Conservation (phyloP, 2,329 filamentous ascomycete species). For the Fusarium transvaalense region DNA sequence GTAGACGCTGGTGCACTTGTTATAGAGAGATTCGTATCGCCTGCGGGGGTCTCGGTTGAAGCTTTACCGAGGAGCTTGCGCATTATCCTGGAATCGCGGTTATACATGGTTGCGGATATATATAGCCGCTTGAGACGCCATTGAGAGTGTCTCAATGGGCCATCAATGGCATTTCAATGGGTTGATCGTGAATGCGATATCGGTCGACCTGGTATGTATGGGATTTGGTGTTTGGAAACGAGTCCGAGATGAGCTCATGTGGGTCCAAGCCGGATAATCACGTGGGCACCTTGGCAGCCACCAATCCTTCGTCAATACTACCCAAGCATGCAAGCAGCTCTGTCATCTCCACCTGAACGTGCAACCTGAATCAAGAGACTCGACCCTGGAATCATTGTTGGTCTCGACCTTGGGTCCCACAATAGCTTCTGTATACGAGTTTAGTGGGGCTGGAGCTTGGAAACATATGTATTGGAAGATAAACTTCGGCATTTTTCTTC, state of each 20-base stretch:
- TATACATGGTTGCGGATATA: conserved; percentile 60
- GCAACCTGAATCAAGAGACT: neutral
- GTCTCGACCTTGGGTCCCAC: too few species aligned
- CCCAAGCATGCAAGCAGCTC: neutral
- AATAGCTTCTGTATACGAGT: too few species aligned
- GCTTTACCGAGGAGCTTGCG: conserved; percentile 71
- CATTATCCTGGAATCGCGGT: conserved; percentile 68
- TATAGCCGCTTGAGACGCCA: conserved; percentile 52
- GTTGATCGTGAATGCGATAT: conserved; percentile 13
- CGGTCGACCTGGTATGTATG: conserved; percentile 1
- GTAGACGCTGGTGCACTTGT: conserved; percentile 60
- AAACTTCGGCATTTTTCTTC: too few species aligned
- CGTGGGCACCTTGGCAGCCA: conserved; percentile 9
- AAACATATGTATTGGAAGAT: too few species aligned
- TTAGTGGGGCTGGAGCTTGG: too few species aligned
- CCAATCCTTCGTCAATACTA: neutral
- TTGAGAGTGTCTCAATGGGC: conserved; percentile 39
- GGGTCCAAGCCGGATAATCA: conserved; percentile 23
- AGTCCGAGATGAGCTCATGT: conserved; percentile 33
- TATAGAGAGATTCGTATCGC: conserved; percentile 56
- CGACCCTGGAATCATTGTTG: too few species aligned
- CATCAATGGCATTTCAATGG: conserved; percentile 31
- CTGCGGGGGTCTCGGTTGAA: conserved; percentile 60
- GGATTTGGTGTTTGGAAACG: conserved; percentile 8
- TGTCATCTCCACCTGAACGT: too few species aligned